Conservation (phyloP, 1,284 basidiomycete genomes). For the Rhodotorula sp. region DNA sequence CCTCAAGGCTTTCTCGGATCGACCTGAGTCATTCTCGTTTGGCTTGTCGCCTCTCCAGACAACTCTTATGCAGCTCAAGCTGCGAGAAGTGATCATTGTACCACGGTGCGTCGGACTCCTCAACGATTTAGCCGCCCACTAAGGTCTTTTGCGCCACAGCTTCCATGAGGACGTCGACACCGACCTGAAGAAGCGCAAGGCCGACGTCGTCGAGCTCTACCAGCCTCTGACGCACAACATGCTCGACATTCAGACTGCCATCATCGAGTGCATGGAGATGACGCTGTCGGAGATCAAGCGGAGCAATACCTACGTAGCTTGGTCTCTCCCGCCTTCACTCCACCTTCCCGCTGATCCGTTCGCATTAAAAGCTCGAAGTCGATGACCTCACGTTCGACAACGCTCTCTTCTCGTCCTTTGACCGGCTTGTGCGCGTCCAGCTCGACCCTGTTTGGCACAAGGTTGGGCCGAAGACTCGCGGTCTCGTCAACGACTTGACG, state of each 20-base stretch:
- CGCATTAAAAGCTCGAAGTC: conserved; percentile 69
- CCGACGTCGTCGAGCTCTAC: conserved; percentile 89
- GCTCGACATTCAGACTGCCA: conserved; percentile 85
- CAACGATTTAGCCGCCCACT: too few relatives aligned
- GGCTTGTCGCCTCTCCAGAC: conserved; percentile 87
- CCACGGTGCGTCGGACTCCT: conserved; percentile 63
- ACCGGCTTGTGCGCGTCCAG: conserved; percentile 80
- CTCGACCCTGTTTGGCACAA: conserved; percentile 96
- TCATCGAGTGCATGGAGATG: conserved; percentile 90
- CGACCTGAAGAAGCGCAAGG: conserved; percentile 73
- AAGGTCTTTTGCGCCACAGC: conserved; percentile 52
- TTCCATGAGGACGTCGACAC: conserved; percentile 85
- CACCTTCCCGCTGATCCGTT: not conserved
- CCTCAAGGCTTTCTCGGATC: conserved; percentile 93
- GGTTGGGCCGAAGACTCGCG: conserved; percentile 86
- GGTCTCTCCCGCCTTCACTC: not conserved
- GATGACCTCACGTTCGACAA: conserved; percentile 92
- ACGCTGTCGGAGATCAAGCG: conserved; percentile 89
- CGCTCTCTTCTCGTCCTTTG: conserved; percentile 92
- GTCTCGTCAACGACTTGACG: conserved; percentile 83
- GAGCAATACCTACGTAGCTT: conserved; percentile 72
- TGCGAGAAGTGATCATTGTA: conserved; percentile 84
- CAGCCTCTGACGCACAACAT: conserved; percentile 82
- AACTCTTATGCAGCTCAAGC: conserved; percentile 86
- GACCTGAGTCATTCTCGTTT: conserved; percentile 89